Base-by-base conservation (phyloP, 1,139 yeast genomes). In the Pichia terricola region DNA sequence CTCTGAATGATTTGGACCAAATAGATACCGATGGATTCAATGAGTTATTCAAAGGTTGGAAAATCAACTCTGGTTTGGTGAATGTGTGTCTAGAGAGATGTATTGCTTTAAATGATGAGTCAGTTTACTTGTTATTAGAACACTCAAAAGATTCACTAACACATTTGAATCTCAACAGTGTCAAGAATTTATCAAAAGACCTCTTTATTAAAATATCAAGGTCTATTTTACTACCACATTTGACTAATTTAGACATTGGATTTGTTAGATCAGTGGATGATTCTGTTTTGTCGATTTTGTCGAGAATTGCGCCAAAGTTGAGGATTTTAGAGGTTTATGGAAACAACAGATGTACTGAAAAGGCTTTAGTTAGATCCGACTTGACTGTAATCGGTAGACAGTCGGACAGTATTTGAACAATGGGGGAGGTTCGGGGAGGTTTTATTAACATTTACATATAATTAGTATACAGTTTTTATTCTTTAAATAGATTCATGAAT, bases 281-380 rank as follows among this genome's bases (percentile, higher is more conserved):
- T 62, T 74, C 69, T 33, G 68, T 79, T 1, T 60, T 86, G 11
- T 69, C 70, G 31, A 57, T 72, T 26, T 53, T 86, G 25, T 73
- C 80, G 7, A 66, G 71, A 28, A 67, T 70, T 16, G 82, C 91
- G 53, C 75, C 80, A 0, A 75, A 73, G 42, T 62, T 88, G 47
- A 69, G 72, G 39, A 67, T 84, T 10, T 57, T 88, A 45, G 95
- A 86, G 56, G 86, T 85, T 5, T 85, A 81, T 60, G 95, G 95
- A 0, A 73, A 81, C 53, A 84, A 83, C 53, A 67, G 76, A 50
- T 80, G 91, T 45, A 79, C 88, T 0, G 65, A 70, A 6, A 65
- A 66, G 28, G 85, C 85, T 0, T 60, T 61, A 3, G 59, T 73
- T 4, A 67, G 80, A 46, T 67, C 68, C 2, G 83, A 79, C 10